Evolutionary conservation across 176 grass and related monocot genomes (phyloP), one percentile per base, ranked within the genome.

Genomic region (Oropetium thomaeum): DNA sequence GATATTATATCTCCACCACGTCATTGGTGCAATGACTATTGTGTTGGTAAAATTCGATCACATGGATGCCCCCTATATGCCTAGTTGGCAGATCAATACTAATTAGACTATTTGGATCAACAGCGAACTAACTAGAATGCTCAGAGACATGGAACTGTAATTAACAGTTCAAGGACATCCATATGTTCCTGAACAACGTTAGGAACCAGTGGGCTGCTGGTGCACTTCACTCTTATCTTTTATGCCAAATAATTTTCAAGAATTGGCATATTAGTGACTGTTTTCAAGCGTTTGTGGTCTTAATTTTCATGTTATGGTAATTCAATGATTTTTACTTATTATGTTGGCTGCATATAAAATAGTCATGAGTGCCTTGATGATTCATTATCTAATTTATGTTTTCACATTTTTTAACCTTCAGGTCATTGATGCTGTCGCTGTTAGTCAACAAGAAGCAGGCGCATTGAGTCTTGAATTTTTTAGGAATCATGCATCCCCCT

Each of bases 381-480:
- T 41, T 75, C 42, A 62, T 85, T 9, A 59, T 14, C 7, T 75
- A 75, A 38, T 13, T 37, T 63, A 1, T 79, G 22, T 58, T 30
- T 83, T 13, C 7, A 22, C 17, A 19, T 35, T 61, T 44, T 70
- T 51, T 73, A 32, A n/a, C 83, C 47, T 75, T 80, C 89, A 99
- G 92, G 82, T 92, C 23, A 73, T 95, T 29, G 84, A 92, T 66
- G 88, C 91, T 68, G 88, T 99, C 88, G 68, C 82, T 87, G 74
- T 83, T 88, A 87, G 66, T 84, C 78, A 79, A 84, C 70, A 87
- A 85, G 89, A 99, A 47, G 67, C 53, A 45, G 89, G 83, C 25
- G 35, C 85, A 51, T 88, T 90, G 89, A 99, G 89, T 84, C 87
- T 99, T 58, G 89, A 95, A 22, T 94, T 85, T 70, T 93, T 95